These are phyloP conservation scores for Cicer bijugum DNA, from an alignment of 306 rosid species.

Conservation along the genomic window DNA sequence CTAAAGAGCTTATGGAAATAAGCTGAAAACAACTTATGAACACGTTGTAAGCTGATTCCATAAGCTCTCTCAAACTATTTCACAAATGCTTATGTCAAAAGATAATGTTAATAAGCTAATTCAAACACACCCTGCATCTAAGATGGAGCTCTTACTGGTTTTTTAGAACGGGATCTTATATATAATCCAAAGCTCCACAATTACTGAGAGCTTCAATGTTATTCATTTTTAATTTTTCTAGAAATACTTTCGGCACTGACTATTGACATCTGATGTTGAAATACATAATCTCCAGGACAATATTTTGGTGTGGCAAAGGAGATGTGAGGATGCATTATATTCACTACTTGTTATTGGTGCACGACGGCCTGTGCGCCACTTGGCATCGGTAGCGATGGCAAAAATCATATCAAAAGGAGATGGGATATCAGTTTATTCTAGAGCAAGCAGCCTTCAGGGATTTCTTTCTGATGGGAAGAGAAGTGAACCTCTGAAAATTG, in stretches of 20 bases:
- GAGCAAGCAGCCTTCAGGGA: slow-evolving; percentile 98
- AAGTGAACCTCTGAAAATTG: slow-evolving; percentile 81
- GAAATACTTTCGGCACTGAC: slow-evolving; percentile 6
- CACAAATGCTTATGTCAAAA: background rate
- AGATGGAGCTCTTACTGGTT: slow-evolving; percentile 3
- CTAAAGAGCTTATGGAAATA: background rate
- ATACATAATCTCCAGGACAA: slow-evolving; percentile 64
- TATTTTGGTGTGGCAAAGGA: slow-evolving; percentile 90
- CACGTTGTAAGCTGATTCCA: background rate
- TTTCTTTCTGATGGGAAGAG: slow-evolving; percentile 87
- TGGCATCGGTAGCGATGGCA: slow-evolving; percentile 92
- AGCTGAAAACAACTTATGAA: background rate
- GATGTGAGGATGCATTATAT: slow-evolving; percentile 90
- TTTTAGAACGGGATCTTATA: slow-evolving; percentile 21
- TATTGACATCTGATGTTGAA: slow-evolving; percentile 31
- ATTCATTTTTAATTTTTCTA: slow-evolving; percentile 8
- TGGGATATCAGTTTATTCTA: slow-evolving; percentile 81
- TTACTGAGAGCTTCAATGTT: slow-evolving; percentile 7
- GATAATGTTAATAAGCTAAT: background rate
- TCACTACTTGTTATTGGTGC: slow-evolving; percentile 88
- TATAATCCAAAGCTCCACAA: slow-evolving; percentile 8
- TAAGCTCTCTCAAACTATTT: background rate
- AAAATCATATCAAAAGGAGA: slow-evolving; percentile 89
- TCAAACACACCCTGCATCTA: background rate
- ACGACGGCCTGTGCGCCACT: slow-evolving; percentile 92